phyloP scores from a whole-genome alignment of 495 filamentous ascomycete genomes.

The Neurospora tetraspora region DNA sequence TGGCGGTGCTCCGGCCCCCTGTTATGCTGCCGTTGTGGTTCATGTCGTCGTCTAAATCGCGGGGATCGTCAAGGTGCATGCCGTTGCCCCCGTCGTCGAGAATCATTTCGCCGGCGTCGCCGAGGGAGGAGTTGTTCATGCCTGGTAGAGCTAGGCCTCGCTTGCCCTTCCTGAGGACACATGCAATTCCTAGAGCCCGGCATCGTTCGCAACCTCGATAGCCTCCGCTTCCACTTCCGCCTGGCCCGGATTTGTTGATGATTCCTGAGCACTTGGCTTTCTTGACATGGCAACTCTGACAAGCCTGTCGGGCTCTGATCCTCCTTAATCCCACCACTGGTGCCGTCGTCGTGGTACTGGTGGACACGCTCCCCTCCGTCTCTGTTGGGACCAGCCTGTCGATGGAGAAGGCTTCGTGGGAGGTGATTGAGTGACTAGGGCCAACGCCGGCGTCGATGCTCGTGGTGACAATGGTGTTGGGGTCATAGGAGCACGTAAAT shows the following conservation, averaged over 20 bases:
- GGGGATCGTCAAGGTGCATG: conserved; percentile 5
- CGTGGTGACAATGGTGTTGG: conserved; percentile 14
- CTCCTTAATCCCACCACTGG: not conserved
- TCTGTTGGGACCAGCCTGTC: not conserved
- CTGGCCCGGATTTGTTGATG: conserved; percentile 19
- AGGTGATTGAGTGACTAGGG: not conserved
- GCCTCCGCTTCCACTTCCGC: not conserved
- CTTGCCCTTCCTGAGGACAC: conserved; percentile 38
- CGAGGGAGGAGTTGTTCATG: not conserved
- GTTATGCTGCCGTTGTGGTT: conserved; percentile 12
- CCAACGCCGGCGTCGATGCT: not conserved
- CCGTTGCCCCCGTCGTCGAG: not conserved
- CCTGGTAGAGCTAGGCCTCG: conserved; percentile 20
- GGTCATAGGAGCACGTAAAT: conserved; percentile 40
- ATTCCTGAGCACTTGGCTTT: conserved; percentile 41
- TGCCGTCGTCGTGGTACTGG: conserved; percentile 14
- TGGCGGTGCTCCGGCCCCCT: not conserved
- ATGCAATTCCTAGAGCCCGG: conserved; percentile 36
- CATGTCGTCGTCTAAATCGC: conserved; percentile 1
- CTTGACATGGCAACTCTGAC: conserved; percentile 36
- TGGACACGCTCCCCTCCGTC: conserved; percentile 10
- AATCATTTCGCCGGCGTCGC: not conserved
- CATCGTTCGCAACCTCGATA: conserved; percentile 30
- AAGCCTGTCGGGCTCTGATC: conserved; percentile 36
- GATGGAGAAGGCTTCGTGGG: not conserved